Evolutionary conservation across 257 asterid species (phyloP), one percentile per base, ranked within the genome.

Genomic region (Solanum chaucha): DNA sequence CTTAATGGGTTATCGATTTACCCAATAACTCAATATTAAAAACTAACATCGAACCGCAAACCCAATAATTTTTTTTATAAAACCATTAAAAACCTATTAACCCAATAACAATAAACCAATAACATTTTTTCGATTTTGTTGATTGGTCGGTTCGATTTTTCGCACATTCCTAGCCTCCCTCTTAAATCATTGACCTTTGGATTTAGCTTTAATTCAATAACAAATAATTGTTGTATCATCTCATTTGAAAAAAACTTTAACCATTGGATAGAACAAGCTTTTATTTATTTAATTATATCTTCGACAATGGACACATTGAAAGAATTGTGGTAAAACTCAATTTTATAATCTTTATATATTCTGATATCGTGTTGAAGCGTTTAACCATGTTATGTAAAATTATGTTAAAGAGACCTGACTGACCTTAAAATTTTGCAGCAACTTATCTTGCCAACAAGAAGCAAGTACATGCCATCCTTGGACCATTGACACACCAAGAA

Each of bases 401-500:
- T 48, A 48, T 48, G 7, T 48, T 14, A 5, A 48, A 5, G 20
- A 48, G 0, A 48, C 22, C 3, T 0, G 0, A 48, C 7, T 48
- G 58, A 48, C 19, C 22, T 51, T 51, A 15, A 51, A 67, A 26
- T 26, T 65, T 78, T 80, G 36, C 92, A 93, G 97, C 93, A 24
- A 88, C 86, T 55, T 89, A 91, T 35, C 92, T 92, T 13, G 87
- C 89, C 61, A 89, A 36, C 38, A 83, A 87, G 61, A 86, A 88
- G 58, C 88, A 88, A 84, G 89, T 93, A 1, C 87, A 90, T 58
- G 92, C 89, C 40, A 85, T 94, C 5, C 48, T 94, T 59, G 98
- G 95, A 35, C 87, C 87, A 30, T 6, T 93, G 67, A 80, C 96
- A 19, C 82, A 59, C 2, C 92, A 92, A 89, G 94, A 94, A 92